phyloP scores from a whole-genome alignment of 208 protist species.

The Leishmania mexicana region DNA sequence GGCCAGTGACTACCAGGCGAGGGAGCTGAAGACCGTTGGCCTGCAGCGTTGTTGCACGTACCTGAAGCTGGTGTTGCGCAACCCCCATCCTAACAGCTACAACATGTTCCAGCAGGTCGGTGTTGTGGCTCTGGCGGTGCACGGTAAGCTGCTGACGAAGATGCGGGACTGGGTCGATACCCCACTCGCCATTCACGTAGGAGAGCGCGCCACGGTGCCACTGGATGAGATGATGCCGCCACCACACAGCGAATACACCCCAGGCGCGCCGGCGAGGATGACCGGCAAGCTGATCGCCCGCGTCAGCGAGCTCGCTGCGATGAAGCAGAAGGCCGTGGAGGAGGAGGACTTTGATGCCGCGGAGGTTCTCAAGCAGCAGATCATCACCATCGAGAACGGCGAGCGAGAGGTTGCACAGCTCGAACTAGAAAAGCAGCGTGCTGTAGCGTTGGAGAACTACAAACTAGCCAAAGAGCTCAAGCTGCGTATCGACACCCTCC shows the following conservation, averaged over 20 bases:
- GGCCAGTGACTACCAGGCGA: constrained; percentile 51
- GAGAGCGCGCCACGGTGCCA: constrained; percentile 49
- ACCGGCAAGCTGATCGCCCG: constrained; percentile 33
- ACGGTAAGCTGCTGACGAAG: constrained; percentile 57
- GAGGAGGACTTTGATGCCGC: constrained; percentile 92
- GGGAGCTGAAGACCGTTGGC: constrained; percentile 92
- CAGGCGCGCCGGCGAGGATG: constrained; percentile 10
- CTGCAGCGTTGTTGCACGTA: constrained; percentile 72
- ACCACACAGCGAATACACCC: constrained; percentile 28
- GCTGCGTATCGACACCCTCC: constrained; percentile 66
- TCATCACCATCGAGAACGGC: constrained; percentile 45
- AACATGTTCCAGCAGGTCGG: constrained; percentile 91
- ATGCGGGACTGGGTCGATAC: constrained; percentile 40
- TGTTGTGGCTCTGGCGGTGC: constrained; percentile 73
- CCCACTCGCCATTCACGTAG: constrained; percentile 44
- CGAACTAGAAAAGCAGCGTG: constrained; percentile 69
- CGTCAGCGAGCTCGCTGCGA: constrained; percentile 33
- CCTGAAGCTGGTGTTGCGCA: constrained; percentile 83
- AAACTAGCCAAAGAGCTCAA: constrained; percentile 81
- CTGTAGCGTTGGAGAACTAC: constrained; percentile 83
- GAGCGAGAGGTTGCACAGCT: constrained; percentile 57
- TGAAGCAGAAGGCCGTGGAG: constrained; percentile 78
- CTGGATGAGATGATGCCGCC: constrained; percentile 87
- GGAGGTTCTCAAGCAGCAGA: constrained; percentile 62
- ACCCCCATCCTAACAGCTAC: constrained; percentile 72